phyloP scores from a whole-genome alignment of 139 green algal species.

The Volvox africanus region DNA sequence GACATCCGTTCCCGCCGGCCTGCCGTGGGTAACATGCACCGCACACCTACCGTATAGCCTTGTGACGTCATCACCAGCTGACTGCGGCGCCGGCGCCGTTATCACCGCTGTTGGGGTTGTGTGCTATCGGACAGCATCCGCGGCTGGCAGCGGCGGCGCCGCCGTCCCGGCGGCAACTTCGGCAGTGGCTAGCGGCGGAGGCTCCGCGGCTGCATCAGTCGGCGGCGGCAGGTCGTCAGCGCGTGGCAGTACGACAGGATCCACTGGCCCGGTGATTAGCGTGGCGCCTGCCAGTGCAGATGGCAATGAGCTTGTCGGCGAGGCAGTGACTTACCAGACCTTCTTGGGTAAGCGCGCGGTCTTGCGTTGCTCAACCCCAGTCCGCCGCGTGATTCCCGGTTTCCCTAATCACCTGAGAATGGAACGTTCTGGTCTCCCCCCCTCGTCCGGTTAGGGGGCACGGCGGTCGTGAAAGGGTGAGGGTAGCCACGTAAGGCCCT shows the following conservation, averaged over 20 bases:
- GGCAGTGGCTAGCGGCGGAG: not conserved
- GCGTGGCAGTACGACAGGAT: not conserved
- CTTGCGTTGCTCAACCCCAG: not conserved
- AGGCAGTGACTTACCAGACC: not conserved
- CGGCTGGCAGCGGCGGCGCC: not conserved
- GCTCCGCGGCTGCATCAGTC: too few species aligned
- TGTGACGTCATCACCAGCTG: not conserved
- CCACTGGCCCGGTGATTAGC: not conserved
- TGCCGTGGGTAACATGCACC: conserved; percentile 2
- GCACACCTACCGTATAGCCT: conserved; percentile 10
- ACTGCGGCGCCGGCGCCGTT: not conserved
- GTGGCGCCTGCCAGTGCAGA: not conserved
- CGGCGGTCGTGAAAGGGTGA: too few species aligned
- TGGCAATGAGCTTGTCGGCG: not conserved
- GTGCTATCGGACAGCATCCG: not conserved
- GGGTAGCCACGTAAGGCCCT: too few species aligned
- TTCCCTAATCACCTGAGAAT: too few species aligned
- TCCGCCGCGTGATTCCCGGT: too few species aligned
- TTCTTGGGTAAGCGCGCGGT: conserved; percentile 23
- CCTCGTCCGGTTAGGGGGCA: too few species aligned
- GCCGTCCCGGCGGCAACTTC: not conserved
- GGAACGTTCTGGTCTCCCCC: too few species aligned
- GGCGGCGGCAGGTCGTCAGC: not conserved
- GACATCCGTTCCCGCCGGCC: not conserved
- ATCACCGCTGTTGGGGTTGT: not conserved